A percentile compares a stretch with the other conserved stretches of the same genome.
phyloP scores from a whole-genome alignment of 306 rosid genomes.

The Ormosia emarginata region DNA sequence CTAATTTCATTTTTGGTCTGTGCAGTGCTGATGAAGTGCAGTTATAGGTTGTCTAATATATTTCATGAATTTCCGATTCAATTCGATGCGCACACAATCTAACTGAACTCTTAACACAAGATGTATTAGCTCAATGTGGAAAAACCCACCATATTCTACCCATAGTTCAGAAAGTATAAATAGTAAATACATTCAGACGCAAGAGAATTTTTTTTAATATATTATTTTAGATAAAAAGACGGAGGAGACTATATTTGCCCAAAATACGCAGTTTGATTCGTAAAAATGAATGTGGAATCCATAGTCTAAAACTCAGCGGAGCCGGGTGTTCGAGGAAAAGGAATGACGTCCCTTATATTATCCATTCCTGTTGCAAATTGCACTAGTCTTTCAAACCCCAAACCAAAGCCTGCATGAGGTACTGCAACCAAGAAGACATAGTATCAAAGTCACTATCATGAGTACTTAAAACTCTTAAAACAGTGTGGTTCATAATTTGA shows the following conservation, averaged over 20 bases:
- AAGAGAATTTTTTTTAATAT: neutral
- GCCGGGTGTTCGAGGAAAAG: slow-evolving; percentile 91
- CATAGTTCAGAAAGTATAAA: neutral
- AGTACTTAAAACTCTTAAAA: neutral
- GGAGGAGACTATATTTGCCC: neutral
- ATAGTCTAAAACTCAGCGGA: slow-evolving; percentile 66
- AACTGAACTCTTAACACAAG: neutral
- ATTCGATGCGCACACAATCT: neutral
- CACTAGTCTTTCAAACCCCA: slow-evolving; percentile 92
- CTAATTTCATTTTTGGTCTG: neutral
- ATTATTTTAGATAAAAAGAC: neutral
- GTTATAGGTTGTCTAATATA: neutral
- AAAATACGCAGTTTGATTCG: neutral
- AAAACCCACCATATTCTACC: neutral
- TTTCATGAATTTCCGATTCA: neutral
- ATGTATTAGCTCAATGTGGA: neutral
- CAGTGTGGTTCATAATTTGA: neutral
- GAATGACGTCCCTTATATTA: slow-evolving; percentile 82
- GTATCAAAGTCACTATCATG: neutral
- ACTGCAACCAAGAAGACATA: slow-evolving; percentile 46
- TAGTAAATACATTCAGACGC: neutral
- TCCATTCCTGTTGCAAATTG: slow-evolving; percentile 95
- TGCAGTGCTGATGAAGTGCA: neutral
- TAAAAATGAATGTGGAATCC: neutral
- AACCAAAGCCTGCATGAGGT: slow-evolving; percentile 95